Conservation (phyloP, 306 rosid species). For the Pyrus pyrifolia region DNA sequence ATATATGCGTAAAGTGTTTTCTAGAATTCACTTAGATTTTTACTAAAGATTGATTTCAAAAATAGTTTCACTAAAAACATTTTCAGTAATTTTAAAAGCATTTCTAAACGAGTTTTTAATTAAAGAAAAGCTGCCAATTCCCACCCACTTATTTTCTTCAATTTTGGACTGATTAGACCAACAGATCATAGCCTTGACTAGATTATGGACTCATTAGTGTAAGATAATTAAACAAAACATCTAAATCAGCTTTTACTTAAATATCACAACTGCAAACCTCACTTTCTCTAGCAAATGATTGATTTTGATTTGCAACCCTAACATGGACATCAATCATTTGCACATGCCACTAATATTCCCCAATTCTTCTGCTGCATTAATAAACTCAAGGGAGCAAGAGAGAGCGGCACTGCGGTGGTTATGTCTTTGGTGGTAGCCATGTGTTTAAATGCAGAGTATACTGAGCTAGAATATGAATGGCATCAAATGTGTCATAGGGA, state of each 20-base stretch:
- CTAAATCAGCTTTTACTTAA: conserved; percentile 14
- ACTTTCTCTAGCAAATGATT: conserved; percentile 43
- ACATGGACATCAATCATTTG: conserved; percentile 53
- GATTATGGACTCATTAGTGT: conserved; percentile 22
- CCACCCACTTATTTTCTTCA: conserved; percentile 17
- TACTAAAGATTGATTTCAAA: too few relatives aligned
- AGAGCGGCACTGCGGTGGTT: conserved; percentile 19
- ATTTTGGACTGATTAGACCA: conserved; percentile 34
- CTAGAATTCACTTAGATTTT: too few relatives aligned
- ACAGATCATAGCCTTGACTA: conserved; percentile 31
- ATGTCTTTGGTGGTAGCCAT: conserved; percentile 38
- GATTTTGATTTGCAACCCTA: conserved; percentile 30
- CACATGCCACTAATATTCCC: conserved; percentile 87
- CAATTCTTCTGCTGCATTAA: conserved; percentile 21
- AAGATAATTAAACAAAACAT: conserved; percentile 9
- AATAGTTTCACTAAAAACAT: too few relatives aligned
- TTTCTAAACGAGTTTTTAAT: background rate
- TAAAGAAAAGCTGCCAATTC: conserved; percentile 14
- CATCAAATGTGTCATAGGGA: conserved; percentile 33
- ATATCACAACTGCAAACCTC: conserved; percentile 42
- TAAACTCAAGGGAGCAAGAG: background rate
- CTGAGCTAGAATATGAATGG: conserved; percentile 19
- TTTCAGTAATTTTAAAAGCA: too few relatives aligned
- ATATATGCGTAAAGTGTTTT: too few relatives aligned
- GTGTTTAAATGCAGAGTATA: conserved; percentile 30